phyloP scores from a whole-genome alignment of 2,329 filamentous ascomycete species.

The Neonectria hederae region DNA sequence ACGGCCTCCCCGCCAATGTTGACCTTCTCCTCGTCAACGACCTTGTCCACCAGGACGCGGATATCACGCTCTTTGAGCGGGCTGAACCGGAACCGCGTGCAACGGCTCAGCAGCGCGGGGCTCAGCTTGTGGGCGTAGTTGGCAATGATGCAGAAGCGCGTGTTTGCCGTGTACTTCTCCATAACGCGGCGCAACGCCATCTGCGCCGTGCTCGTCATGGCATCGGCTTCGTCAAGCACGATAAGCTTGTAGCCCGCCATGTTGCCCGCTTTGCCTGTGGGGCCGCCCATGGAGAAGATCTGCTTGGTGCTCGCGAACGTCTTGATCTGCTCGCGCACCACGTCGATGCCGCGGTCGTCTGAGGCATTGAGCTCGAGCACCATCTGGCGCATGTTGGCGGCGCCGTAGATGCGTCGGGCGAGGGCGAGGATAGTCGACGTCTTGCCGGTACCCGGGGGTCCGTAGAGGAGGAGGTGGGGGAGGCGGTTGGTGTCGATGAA shows the following conservation, averaged over 20 bases:
- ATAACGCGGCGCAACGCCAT: constrained; percentile 97
- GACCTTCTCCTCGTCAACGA: constrained; percentile 86
- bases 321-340: constrained; percentile 98
- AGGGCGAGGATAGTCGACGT: constrained; percentile 96
- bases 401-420: constrained; percentile 90
- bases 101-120: constrained; percentile 89
- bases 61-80: constrained; percentile 92
- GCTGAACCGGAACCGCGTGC: constrained; percentile 94
- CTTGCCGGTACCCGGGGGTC: constrained; percentile 95
- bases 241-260: constrained; percentile 92
- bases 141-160: constrained; percentile 96
- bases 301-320: constrained; percentile 98
- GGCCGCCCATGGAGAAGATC: constrained; percentile 78
- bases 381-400: constrained; percentile 95
- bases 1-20: constrained; percentile 83
- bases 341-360: constrained; percentile 96
- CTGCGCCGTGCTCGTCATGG: constrained; percentile 98
- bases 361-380: constrained; percentile 97
- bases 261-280: constrained; percentile 54
- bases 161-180: constrained; percentile 99
- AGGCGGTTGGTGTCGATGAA: constrained; percentile 95
- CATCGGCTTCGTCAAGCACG: constrained; percentile 97
- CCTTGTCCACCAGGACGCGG: constrained; percentile 83
- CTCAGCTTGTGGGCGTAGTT: constrained; percentile 99
- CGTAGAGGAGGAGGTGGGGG: constrained; percentile 95